Evolutionary conservation across 768 basidiomycete genomes (phyloP).

Genomic region (Leccinum uliginosum): DNA sequence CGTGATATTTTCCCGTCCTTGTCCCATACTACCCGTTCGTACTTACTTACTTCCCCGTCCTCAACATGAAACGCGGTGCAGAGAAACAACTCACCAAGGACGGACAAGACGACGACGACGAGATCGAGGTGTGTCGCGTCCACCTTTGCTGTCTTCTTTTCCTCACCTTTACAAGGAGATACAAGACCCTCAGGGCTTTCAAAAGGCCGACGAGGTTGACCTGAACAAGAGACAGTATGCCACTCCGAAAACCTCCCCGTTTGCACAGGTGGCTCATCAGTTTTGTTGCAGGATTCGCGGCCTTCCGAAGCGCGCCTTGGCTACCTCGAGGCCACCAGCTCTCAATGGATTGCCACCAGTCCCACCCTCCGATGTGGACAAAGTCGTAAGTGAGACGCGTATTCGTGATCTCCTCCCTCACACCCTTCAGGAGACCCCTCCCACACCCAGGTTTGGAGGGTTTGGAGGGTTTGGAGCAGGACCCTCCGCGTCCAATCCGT

Average conservation of each 20-base stretch:
- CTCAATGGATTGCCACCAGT: constrained; percentile 25
- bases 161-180: constrained; percentile 36
- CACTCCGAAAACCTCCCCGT: background rate
- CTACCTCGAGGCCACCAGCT: constrained; percentile 19
- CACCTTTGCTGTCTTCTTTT: background rate
- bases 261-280: constrained; percentile 4
- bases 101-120: constrained; percentile 34
- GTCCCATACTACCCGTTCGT: background rate
- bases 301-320: constrained; percentile 50
- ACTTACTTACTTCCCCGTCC: background rate
- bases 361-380: constrained; percentile 19
- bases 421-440: constrained; percentile 17
- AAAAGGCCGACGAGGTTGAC: constrained; percentile 54
- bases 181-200: constrained; percentile 41
- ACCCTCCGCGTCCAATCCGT: constrained; percentile 30
- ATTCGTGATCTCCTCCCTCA: constrained; percentile 14
- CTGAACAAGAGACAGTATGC: constrained; percentile 58
- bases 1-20: constrained; percentile 17
- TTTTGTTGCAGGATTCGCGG: constrained; percentile 50
- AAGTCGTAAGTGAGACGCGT: constrained; percentile 23
- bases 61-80: constrained; percentile 68
- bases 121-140: constrained; percentile 25
- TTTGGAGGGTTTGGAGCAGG: constrained; percentile 51
- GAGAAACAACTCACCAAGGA: constrained; percentile 68
- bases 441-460: constrained; percentile 44